A percentile compares a stretch with the other conserved stretches of the same genome.
Evolutionary conservation across 2,329 filamentous ascomycete genomes (phyloP).

Genomic region (Diaporthe sp.): DNA sequence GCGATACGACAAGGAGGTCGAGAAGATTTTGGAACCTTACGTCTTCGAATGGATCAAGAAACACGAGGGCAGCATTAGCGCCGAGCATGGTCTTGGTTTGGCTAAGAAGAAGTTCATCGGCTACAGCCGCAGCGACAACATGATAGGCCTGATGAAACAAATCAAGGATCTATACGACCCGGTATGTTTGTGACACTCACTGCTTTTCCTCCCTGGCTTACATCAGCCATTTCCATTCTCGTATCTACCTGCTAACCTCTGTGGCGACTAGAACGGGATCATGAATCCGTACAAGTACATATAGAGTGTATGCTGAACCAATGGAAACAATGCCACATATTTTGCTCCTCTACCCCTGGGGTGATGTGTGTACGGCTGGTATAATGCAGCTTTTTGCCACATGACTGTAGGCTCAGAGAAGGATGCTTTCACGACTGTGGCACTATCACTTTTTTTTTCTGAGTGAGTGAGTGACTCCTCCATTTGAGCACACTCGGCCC

Average conservation of each 20-base stretch:
- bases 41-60: constrained; percentile 97
- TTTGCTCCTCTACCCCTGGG: neutral
- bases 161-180: constrained; percentile 96
- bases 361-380: neutral
- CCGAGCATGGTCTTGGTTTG: constrained; percentile 93
- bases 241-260: constrained; percentile 5
- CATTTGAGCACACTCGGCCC: neutral
- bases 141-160: constrained; percentile 93
- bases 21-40: constrained; percentile 90
- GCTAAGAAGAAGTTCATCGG: constrained; percentile 97
- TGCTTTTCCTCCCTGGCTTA: constrained; percentile 38
- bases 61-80: constrained; percentile 92
- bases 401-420: neutral
- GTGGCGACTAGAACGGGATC: constrained; percentile 82
- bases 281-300: constrained; percentile 99
- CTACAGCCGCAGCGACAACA: constrained; percentile 90
- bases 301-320: constrained; percentile 50
- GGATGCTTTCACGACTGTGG: neutral
- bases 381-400: neutral
- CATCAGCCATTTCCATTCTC: neutral
- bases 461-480: constrained; percentile 1
- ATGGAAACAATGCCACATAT: constrained; percentile 15
- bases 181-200: constrained; percentile 67
- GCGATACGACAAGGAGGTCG: constrained; percentile 87
- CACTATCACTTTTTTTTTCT: neutral